These are phyloP conservation scores for Hericium erinaceus DNA, from an alignment of 768 basidiomycete genomes.

Conservation along the genomic window DNA sequence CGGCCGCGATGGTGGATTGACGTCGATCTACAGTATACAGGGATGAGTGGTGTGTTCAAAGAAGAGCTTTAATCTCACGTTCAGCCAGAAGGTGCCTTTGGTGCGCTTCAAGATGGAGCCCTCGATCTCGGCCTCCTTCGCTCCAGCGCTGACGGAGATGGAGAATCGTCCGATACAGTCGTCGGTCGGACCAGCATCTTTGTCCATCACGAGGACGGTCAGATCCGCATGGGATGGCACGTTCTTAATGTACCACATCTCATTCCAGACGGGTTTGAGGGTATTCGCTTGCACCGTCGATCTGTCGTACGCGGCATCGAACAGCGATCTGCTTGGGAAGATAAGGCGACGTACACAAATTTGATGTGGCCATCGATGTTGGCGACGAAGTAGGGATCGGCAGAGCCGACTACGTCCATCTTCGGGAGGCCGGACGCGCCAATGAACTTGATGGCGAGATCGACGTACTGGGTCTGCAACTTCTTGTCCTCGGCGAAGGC, in stretches of 20 bases:
- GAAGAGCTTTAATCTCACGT: conserved; percentile 31
- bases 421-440: conserved; percentile 60
- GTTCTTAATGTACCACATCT: conserved; percentile 63
- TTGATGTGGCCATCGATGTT: conserved; percentile 53
- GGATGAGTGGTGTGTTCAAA: background rate
- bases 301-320: conserved; percentile 25
- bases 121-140: conserved; percentile 57
- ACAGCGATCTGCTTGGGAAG: background rate
- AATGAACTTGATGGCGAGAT: conserved; percentile 61
- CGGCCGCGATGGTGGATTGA: conserved; percentile 35
- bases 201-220: conserved; percentile 55
- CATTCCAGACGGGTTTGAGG: conserved; percentile 65
- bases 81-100: conserved; percentile 61
- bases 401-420: conserved; percentile 55
- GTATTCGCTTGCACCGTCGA: conserved; percentile 55
- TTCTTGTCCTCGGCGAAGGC: conserved; percentile 24
- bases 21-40: conserved; percentile 39
- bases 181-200: conserved; percentile 52
- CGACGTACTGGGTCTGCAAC: conserved; percentile 37
- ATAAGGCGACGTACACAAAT: conserved; percentile 43
- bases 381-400: conserved; percentile 69
- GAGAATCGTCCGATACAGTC: conserved; percentile 58
- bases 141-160: conserved; percentile 41
- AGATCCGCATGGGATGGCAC: conserved; percentile 57
- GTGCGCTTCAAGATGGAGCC: conserved; percentile 38